Base-by-base conservation (phyloP, 129 eudicot species). In the Silybum marianum region DNA sequence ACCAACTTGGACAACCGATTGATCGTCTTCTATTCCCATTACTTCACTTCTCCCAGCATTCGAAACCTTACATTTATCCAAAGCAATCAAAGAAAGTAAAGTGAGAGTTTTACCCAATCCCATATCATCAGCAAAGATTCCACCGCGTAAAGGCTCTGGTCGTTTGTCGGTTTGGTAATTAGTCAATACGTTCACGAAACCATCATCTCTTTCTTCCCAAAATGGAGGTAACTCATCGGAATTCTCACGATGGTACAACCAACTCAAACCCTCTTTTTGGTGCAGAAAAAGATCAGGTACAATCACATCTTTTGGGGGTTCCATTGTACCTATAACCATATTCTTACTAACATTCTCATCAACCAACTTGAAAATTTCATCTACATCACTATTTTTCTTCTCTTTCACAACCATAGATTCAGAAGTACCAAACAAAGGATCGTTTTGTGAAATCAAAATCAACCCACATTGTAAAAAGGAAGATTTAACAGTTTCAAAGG, bases 81-180 rank as follows among this genome's bases (percentile, higher is more conserved):
- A 81, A 34, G 99, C 97, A 82, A 95, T 85, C 30, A 95, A 81
- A 67, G 97, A 92, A 23, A 95, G 91, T 38, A 95, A 79, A 7
- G 97, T 95, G 7, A 95, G 88, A 32, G 99, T 92, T 72, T 95
- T 92, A 38, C 99, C 99, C 84, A 95, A 82, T 42, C 99, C 99
- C 99, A 95, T 95, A 68, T 92, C 99, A 63, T 95, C 99, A 0
- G 97, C 99, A 63, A 95, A 92, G 34, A 95, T 95, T 79, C 99
- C 99, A 75, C 99, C 99, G 68, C 89, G 79, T n/a, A 90, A 69
- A 6, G 99, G 93, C 71, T 95, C 97, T 0, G 97, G 98, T 25
- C 91, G 82, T 23, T 22, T 63, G 74, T 71, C 69, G 1, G 93
- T 84, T 54, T 82, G 84, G 76, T 81, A 86, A 79, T 90, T 82